Conservation (phyloP, 139 green algal species). For the Klebsormidium nitens region DNA sequence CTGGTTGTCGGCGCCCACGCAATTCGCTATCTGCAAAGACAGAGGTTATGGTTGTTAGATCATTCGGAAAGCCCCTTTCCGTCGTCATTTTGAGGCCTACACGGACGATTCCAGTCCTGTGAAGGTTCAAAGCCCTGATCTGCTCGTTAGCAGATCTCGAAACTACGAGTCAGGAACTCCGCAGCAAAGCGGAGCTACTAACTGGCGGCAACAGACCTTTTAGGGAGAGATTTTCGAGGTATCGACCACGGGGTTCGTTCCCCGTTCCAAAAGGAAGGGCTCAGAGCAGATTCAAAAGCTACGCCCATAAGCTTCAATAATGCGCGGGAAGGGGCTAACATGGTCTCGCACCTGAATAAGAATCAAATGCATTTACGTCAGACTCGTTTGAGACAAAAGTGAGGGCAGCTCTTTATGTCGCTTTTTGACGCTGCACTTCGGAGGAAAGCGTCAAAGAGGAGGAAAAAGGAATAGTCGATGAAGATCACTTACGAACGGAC, state of each 20-base stretch:
- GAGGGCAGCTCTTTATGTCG: not conserved
- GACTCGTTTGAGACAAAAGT: not conserved
- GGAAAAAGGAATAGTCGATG: not conserved
- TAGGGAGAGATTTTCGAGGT: too few relatives aligned
- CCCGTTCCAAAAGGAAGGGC: too few relatives aligned
- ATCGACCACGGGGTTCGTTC: too few relatives aligned
- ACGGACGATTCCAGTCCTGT: constrained; percentile 6
- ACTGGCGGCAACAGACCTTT: not conserved
- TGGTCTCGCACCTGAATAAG: not conserved
- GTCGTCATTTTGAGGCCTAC: not conserved
- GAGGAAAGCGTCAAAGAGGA: not conserved
- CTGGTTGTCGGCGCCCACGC: constrained; percentile 36
- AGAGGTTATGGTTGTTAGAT: not conserved
- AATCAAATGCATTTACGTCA: not conserved
- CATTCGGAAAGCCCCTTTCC: not conserved
- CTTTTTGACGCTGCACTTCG: not conserved
- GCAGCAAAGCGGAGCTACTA: not conserved
- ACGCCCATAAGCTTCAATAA: not conserved
- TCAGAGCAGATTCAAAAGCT: too few relatives aligned
- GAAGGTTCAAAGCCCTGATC: constrained; percentile 10
- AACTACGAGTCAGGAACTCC: not conserved
- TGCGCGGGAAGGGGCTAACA: not conserved
- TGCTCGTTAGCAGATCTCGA: not conserved
- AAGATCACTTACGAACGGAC: constrained; percentile 35
- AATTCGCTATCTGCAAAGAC: constrained; percentile 35